phyloP scores from a whole-genome alignment of 78 protist species.

The Dictyostelium intermedium region DNA sequence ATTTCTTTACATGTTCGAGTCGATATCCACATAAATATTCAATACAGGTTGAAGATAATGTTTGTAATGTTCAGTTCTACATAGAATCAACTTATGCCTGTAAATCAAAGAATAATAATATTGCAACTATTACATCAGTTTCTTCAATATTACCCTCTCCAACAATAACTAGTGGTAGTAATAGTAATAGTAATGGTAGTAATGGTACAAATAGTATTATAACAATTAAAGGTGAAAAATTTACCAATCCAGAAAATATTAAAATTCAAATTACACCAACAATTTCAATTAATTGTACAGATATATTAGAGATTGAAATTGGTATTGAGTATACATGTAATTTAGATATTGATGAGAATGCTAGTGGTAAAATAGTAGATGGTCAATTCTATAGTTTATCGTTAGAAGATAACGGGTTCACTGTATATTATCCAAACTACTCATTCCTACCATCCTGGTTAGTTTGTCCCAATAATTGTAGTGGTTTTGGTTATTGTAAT shows the following conservation, averaged over 20 bases:
- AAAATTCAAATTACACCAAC: background rate
- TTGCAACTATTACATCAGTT: background rate
- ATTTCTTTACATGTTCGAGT: background rate
- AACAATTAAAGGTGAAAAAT: background rate
- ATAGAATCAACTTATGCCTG: background rate
- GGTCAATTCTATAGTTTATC: background rate
- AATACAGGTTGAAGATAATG: background rate
- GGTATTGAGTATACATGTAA: background rate
- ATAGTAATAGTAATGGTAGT: too few relatives aligned
- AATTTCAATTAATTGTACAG: background rate
- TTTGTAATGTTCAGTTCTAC: background rate
- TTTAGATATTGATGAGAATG: background rate
- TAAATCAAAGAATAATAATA: background rate
- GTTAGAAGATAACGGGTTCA: background rate
- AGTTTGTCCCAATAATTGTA: background rate
- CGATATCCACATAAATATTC: background rate
- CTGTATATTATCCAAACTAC: background rate
- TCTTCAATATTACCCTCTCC: background rate
- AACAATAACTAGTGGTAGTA: background rate
- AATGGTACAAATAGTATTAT: too few relatives aligned
- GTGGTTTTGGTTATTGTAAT: background rate
- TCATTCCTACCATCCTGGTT: background rate
- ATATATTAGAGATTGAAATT: background rate
- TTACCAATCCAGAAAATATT: too few relatives aligned
- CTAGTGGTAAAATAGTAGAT: background rate